Percentiles rank a stretch among this genome's conserved stretches.
Conservation (phyloP, 2,329 filamentous ascomycete genomes). For the Colletotrichum scovillei region DNA sequence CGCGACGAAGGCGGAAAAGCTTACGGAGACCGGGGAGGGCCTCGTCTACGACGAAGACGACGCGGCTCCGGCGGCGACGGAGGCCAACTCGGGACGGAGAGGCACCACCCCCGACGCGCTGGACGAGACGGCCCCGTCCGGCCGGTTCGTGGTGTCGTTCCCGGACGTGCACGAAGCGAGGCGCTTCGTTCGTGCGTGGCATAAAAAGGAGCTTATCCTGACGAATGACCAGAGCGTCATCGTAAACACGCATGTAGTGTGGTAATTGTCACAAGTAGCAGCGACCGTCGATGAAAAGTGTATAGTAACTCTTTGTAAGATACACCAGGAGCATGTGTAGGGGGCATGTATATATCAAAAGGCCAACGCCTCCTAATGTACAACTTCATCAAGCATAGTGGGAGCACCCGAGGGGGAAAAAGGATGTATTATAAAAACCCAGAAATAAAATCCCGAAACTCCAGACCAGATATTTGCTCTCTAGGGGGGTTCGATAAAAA, state of each 20-base stretch:
- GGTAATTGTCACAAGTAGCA: slow-evolving; percentile 3
- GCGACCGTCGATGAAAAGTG: background rate
- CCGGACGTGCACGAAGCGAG: slow-evolving; percentile 45
- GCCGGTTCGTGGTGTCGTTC: slow-evolving; percentile 48
- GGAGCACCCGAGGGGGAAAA: background rate
- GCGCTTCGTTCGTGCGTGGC: slow-evolving; percentile 56
- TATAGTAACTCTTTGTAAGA: background rate
- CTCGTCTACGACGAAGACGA: slow-evolving; percentile 4
- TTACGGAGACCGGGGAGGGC: background rate
- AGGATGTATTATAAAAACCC: slow-evolving; percentile 52
- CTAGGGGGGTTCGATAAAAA: slow-evolving; percentile 40
- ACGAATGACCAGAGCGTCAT: slow-evolving; percentile 7
- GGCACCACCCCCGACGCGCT: background rate
- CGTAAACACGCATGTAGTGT: slow-evolving; percentile 30
- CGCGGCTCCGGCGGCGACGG: slow-evolving; percentile 5
- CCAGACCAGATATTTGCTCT: slow-evolving; percentile 58
- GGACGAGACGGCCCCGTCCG: slow-evolving; percentile 25
- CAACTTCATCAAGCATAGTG: too few species aligned
- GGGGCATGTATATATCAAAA: too few species aligned
- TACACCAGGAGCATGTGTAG: too few species aligned
- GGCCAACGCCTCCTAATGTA: too few species aligned
- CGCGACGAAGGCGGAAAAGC: background rate
- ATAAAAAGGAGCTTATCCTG: slow-evolving; percentile 44
- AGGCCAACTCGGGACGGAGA: background rate
- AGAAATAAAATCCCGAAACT: slow-evolving; percentile 58